Conservation (phyloP, 805 yeast species). For the Candida xiaguanensis region DNA sequence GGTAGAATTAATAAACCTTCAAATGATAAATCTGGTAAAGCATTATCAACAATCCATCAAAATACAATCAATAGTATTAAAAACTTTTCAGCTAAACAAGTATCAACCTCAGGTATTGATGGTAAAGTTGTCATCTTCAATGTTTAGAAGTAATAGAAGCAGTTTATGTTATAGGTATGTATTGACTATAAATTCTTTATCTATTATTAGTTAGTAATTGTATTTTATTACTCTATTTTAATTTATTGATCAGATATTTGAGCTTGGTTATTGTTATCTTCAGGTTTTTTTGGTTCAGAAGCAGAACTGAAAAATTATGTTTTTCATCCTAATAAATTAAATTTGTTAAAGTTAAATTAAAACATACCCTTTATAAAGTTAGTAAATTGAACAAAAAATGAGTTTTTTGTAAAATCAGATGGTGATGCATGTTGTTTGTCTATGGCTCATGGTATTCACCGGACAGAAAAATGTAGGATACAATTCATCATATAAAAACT, state of each 20-base stretch:
- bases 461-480: conserved; percentile 29
- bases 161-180: too few relatives aligned
- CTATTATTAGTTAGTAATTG: conserved; percentile 8
- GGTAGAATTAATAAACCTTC: conserved; percentile 60
- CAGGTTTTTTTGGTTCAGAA: conserved; percentile 78
- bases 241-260: conserved; percentile 12
- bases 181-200: neutral
- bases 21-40: conserved; percentile 22
- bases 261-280: conserved; percentile 75
- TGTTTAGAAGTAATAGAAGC: too few relatives aligned
- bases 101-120: conserved; percentile 77
- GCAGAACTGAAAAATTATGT: conserved; percentile 81
- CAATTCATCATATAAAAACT: conserved; percentile 23
- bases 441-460: conserved; percentile 71
- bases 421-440: conserved; percentile 93
- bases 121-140: conserved; percentile 82
- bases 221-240: neutral
- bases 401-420: conserved; percentile 57
- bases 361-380: conserved; percentile 6
- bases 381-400: conserved; percentile 4
- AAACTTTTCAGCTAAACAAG: conserved; percentile 42
- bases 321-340: conserved; percentile 55
- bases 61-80: conserved; percentile 76
- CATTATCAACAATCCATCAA: conserved; percentile 78
- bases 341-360: neutral